Conservation (phyloP, 805 yeast species). For the Clavispora carvajalis region DNA sequence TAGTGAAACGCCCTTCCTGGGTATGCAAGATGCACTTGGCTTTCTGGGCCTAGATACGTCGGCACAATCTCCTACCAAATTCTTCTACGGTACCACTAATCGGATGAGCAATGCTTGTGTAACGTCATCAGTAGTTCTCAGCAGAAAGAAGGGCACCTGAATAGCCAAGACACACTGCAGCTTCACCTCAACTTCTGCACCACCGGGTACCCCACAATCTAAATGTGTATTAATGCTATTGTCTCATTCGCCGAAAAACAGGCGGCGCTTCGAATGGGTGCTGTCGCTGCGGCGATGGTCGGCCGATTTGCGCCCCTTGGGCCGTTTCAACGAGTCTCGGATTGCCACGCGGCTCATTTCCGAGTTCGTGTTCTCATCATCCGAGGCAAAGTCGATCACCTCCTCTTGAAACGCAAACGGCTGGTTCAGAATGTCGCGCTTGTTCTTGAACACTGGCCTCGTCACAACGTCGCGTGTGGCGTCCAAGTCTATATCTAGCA, state of each 20-base stretch:
- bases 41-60: no score
- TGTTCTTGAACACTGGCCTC: conserved; percentile 30
- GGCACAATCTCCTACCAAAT: no score
- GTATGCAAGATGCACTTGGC: no score
- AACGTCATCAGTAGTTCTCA: no score
- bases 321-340: conserved; percentile 31
- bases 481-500: conserved; percentile 24
- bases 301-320: conserved; percentile 24
- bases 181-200: no score
- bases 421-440: conserved; percentile 24
- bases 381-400: conserved; percentile 42
- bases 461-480: conserved; percentile 7
- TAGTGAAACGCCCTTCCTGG: no score
- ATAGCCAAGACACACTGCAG: no score
- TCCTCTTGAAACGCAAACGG: conserved; percentile 35
- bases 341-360: conserved; percentile 38
- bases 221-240: not conserved
- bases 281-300: conserved; percentile 29
- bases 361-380: conserved; percentile 36
- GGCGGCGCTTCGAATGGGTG: conserved; percentile 16
- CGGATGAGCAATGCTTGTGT: no score
- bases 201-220: no score
- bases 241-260: conserved; percentile 17
- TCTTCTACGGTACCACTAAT: no score
- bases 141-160: no score